phyloP scores from a whole-genome alignment of 352 stramenopile genomes.

The Phytophthora chlamydospora region DNA sequence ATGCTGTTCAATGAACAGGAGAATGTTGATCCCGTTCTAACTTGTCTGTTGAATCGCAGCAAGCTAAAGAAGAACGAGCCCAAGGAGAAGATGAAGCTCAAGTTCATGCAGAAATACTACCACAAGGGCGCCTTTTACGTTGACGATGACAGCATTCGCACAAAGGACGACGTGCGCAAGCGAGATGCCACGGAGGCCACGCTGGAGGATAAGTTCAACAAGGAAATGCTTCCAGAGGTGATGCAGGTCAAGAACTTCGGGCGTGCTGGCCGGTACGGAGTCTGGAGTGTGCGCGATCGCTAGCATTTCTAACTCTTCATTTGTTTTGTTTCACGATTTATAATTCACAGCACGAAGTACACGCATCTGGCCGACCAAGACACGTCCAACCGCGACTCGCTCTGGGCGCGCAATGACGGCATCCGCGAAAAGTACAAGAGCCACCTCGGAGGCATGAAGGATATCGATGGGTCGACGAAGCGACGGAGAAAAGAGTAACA shows the following conservation, averaged over 20 bases:
- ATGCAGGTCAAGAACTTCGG: constrained; percentile 99
- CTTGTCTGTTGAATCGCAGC: constrained; percentile 32
- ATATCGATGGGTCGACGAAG: constrained; percentile 63
- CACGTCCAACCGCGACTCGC: constrained; percentile 86
- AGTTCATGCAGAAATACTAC: constrained; percentile 98
- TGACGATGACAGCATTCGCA: constrained; percentile 92
- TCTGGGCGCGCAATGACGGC: constrained; percentile 81
- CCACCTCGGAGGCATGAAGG: constrained; percentile 75
- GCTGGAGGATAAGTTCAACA: constrained; percentile 94
- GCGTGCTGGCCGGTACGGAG: constrained; percentile 87
- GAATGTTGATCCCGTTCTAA: constrained; percentile 1
- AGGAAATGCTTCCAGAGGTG: constrained; percentile 92
- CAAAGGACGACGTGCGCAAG: constrained; percentile 91
- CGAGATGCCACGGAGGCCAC: constrained; percentile 91
- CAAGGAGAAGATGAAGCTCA: constrained; percentile 89
- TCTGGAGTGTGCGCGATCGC: constrained; percentile 5
- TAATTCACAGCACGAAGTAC: constrained; percentile 92
- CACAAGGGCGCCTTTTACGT: constrained; percentile 99
- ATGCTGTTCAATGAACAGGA: background rate
- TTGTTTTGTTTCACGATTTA: constrained; percentile 24
- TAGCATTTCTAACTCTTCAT: constrained; percentile 17
- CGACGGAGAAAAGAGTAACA: constrained; percentile 71
- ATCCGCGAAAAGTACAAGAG: constrained; percentile 85
- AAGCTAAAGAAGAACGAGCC: constrained; percentile 85
- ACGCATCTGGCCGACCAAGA: constrained; percentile 98